Evolutionary conservation across 2,329 filamentous ascomycete species (phyloP).

Genomic region (Xylaria sp.): DNA sequence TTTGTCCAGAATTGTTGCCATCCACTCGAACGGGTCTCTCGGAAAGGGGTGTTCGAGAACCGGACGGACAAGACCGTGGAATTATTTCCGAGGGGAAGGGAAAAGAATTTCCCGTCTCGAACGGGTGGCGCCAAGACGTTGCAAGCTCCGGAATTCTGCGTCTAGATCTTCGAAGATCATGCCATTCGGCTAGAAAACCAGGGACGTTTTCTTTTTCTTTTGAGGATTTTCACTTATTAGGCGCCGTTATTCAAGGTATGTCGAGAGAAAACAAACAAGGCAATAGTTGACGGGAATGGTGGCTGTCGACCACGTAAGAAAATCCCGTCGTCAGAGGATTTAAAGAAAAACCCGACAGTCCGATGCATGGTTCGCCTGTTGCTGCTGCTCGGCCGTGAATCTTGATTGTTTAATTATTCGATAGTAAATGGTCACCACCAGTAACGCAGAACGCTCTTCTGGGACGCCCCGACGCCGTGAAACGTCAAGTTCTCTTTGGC

Average conservation of each 20-base stretch:
- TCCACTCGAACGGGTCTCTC: not conserved
- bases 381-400: too few relatives aligned
- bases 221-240: not conserved
- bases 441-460: not conserved
- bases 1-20: not conserved
- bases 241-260: not conserved
- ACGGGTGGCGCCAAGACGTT: constrained; percentile 2
- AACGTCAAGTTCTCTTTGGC: not conserved
- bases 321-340: constrained; percentile 11
- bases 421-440: not conserved
- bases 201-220: not conserved
- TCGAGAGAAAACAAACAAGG: not conserved
- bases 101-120: not conserved
- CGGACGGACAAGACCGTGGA: not conserved
- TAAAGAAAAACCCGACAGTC: constrained; percentile 9
- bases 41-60: not conserved
- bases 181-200: not conserved
- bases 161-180: not conserved
- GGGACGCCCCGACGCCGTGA: not conserved
- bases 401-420: constrained; percentile 1
- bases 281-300: constrained; percentile 19
- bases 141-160: too few relatives aligned
- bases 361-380: constrained; percentile 3
- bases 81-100: not conserved
- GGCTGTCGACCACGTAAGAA: constrained; percentile 13